Evolutionary conservation across 106 monocot genomes (phyloP), one percentile per base, ranked within the genome.

Genomic region (Posidonia australis): DNA sequence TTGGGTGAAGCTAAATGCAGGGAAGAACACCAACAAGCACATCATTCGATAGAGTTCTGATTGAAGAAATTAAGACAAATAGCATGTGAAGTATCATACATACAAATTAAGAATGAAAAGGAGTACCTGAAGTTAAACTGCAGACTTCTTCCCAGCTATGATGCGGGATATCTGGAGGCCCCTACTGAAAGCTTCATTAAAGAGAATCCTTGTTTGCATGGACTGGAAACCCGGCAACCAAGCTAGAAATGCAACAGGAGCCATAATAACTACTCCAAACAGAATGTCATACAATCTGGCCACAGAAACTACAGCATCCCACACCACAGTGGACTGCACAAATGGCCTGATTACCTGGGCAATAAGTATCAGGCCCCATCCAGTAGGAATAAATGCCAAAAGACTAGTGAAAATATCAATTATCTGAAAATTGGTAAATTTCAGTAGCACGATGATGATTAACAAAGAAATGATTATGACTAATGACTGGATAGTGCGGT

Each of bases 151-250:
- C 31, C 92, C 88, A 67, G 83, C 75, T 44, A 93, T 56, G 60
- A 93, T 88, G 4, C 83, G 77, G 52, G 92, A 93, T 67, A 93
- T 88, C 58, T 93, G 92, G 27, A 93, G 88, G 51, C 92, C 92
- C 11, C 92, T 71, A 67, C 92, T 93, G 65, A 93, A 93, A 59
- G 92, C 92, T 81, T 93, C 92, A 65, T 93, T 93, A 47, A 93
- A 93, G 25, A 93, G 83, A 67, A 93, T 88, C 76, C 92, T 85
- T 60, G 92, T 93, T 69, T 93, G 92, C 92, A 93, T 93, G n/a
- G 88, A 82, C 23, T 84, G 92, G 54, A 88, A 79, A 28, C 92
- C 92, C 63, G 92, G 92, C 67, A 93, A 62, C 92, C 92, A 93
- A 0, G 92, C 80, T 51, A 93, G 73, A 42, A 93, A 52, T 28